phyloP scores from a whole-genome alignment of 2,329 filamentous ascomycete species.

The Penicillium sp. region DNA sequence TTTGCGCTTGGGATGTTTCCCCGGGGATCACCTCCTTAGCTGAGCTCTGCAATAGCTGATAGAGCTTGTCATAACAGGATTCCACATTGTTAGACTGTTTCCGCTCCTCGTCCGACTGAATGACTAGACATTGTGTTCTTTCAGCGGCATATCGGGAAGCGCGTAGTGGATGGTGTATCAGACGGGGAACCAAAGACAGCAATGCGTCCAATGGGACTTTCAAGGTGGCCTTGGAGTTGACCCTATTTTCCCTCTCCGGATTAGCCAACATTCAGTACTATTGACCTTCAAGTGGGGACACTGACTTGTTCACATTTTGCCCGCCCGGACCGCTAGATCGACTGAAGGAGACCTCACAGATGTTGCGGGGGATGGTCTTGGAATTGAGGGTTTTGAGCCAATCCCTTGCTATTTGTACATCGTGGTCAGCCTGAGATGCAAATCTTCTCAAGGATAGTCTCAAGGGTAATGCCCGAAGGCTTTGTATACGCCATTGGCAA shows the following conservation, averaged over 20 bases:
- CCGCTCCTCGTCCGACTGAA: conserved; percentile 63
- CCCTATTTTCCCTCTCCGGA: conserved; percentile 43
- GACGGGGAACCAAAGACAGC: conserved; percentile 53
- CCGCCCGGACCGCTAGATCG: conserved; percentile 65
- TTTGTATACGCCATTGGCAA: conserved; percentile 8
- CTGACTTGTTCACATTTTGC: conserved; percentile 69
- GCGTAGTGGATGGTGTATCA: conserved; percentile 54
- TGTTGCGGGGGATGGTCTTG: conserved; percentile 55
- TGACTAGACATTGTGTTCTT: conserved; percentile 55
- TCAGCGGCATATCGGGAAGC: conserved; percentile 57
- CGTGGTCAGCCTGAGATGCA: conserved; percentile 26
- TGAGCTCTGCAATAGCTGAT: conserved; percentile 54
- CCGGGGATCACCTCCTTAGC: conserved; percentile 56
- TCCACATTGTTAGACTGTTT: conserved; percentile 62
- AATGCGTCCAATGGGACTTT: conserved; percentile 55
- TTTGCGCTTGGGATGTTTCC: conserved; percentile 60
- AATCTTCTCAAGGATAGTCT: conserved; percentile 29
- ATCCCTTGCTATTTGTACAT: conserved; percentile 47
- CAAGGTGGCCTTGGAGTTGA: conserved; percentile 67
- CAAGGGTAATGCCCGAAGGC: conserved; percentile 6
- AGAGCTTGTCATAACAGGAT: conserved; percentile 59
- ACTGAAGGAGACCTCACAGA: conserved; percentile 62
- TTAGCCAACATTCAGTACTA: conserved; percentile 6
- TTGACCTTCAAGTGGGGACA: conserved; percentile 17
- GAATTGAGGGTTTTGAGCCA: conserved; percentile 58